Conservation (phyloP, 2,329 filamentous ascomycete genomes). For the Xylariaceae sp. region DNA sequence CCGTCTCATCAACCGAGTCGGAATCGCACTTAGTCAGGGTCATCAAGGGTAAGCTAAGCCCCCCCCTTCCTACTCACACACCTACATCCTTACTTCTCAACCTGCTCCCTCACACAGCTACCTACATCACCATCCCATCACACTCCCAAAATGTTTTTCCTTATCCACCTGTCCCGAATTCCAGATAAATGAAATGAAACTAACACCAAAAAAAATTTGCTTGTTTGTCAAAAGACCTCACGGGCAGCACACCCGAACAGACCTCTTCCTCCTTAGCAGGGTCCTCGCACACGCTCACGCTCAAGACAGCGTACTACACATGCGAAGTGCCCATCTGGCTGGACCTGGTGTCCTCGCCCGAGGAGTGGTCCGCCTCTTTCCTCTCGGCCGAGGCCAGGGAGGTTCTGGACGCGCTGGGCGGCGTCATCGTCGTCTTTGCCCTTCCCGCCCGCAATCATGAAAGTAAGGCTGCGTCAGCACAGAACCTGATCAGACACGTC, state of each 20-base stretch:
- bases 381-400: slow-evolving; percentile 56
- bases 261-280: slow-evolving; percentile 47
- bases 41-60: slow-evolving; percentile 44
- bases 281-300: slow-evolving; percentile 48
- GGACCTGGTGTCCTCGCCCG: slow-evolving; percentile 49
- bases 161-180: too few species aligned
- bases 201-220: background rate
- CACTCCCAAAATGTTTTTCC: too few species aligned
- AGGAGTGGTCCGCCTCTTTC: slow-evolving; percentile 54
- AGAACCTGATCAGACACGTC: slow-evolving; percentile 45
- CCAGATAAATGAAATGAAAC: background rate
- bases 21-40: slow-evolving; percentile 43
- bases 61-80: background rate
- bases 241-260: slow-evolving; percentile 39
- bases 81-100: background rate
- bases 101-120: background rate
- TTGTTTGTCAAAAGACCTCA: slow-evolving; percentile 41
- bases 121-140: background rate
- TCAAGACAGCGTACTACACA: slow-evolving; percentile 58
- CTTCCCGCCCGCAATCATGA: slow-evolving; percentile 30
- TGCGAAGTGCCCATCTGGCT: slow-evolving; percentile 60
- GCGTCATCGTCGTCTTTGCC: slow-evolving; percentile 50
- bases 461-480: slow-evolving; percentile 24
- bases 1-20: slow-evolving; percentile 46
- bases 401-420: slow-evolving; percentile 57